phyloP scores from a whole-genome alignment of 2,329 filamentous ascomycete genomes.

The Trichophaea hybrida region DNA sequence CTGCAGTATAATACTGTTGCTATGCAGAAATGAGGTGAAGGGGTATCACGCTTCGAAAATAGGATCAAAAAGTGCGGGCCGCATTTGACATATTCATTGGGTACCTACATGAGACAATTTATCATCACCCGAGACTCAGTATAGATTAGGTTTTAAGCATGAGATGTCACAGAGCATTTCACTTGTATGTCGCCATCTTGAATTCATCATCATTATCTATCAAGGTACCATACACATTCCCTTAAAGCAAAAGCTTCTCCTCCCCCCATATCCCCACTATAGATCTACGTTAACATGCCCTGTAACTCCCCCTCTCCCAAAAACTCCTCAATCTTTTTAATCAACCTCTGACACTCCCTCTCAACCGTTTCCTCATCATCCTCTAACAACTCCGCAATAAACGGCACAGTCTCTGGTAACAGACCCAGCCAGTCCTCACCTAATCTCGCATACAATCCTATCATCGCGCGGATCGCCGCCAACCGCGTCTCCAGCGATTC shows the following conservation, averaged over 20 bases:
- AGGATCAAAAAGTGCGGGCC: too few species aligned
- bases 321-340: conserved; percentile 74
- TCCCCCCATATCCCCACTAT: neutral
- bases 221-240: neutral
- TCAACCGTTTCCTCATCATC: conserved; percentile 93
- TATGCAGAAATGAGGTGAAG: too few species aligned
- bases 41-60: too few species aligned
- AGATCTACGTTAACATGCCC: conserved; percentile 60
- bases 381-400: conserved; percentile 89
- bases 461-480: conserved; percentile 68
- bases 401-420: conserved; percentile 88
- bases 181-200: too few species aligned
- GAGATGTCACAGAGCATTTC: too few species aligned
- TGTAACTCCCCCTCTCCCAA: conserved; percentile 73
- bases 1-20: too few species aligned
- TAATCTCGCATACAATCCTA: conserved; percentile 60
- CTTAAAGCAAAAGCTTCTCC: conserved; percentile 1
- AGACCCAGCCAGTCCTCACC: conserved; percentile 89
- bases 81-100: too few species aligned
- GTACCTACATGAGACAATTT: too few species aligned
- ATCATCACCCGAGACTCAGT: too few species aligned
- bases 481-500: conserved; percentile 59
- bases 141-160: too few species aligned
- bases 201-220: neutral
- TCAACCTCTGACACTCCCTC: conserved; percentile 77